Conservation (phyloP, 1,284 basidiomycete genomes). For the Trichosporon inkin region DNA sequence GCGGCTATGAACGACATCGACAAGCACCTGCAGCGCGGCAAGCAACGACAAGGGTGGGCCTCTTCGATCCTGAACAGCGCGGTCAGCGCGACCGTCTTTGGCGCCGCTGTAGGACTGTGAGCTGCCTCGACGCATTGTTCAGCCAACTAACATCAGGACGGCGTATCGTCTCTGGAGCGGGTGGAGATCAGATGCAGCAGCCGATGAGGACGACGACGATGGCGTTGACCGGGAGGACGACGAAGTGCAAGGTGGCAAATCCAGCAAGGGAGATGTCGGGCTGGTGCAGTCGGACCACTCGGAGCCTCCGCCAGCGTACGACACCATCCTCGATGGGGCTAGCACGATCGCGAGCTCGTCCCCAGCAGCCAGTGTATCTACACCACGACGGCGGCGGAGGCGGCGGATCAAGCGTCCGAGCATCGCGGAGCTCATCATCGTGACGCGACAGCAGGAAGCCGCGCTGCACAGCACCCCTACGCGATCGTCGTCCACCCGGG, state of each 20-base stretch:
- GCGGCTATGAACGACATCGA: background rate
- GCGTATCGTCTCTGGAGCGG: constrained; percentile 29
- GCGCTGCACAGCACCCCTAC: background rate
- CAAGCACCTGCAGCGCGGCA: background rate
- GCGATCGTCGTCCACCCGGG: background rate
- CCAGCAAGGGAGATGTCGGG: background rate
- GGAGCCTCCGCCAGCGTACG: background rate
- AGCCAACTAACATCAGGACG: constrained; percentile 21
- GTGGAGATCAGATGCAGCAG: background rate
- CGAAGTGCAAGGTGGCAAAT: constrained; percentile 2
- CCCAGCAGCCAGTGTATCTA: background rate
- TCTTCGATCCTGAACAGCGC: constrained; percentile 25
- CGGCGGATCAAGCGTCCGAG: constrained; percentile 14
- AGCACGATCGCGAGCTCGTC: background rate
- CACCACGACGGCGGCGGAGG: constrained; percentile 1
- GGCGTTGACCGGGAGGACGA: background rate
- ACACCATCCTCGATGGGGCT: background rate
- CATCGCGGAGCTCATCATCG: constrained; percentile 14
- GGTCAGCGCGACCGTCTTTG: constrained; percentile 30
- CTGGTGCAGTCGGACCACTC: constrained; percentile 1
- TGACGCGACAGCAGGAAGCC: background rate
- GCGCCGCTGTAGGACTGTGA: constrained; percentile 38
- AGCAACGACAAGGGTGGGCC: constrained; percentile 25
- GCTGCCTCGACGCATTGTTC: constrained; percentile 9
- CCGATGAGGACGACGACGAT: constrained; percentile 1